Percentiles rank a stretch among this genome's conserved stretches.
Conservation (phyloP, 306 rosid genomes). For the Notholithocarpus densiflorus region DNA sequence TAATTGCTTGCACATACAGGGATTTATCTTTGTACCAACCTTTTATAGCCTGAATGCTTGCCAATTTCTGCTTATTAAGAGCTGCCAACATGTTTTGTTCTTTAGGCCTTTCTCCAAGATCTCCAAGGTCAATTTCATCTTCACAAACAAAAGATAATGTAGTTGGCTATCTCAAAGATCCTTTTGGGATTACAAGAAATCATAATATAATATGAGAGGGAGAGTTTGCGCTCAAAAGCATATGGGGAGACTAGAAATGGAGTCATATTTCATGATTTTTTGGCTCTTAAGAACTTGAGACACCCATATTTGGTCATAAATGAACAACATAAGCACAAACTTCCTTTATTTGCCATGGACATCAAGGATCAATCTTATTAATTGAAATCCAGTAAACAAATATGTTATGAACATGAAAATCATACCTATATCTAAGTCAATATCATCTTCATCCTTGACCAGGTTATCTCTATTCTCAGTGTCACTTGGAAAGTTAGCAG, state of each 20-base stretch:
- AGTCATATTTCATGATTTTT: not conserved
- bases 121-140: conserved; percentile 78
- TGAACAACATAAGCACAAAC: not conserved
- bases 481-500: conserved; percentile 49
- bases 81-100: conserved; percentile 62
- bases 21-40: conserved; percentile 39
- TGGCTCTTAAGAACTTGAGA: not conserved
- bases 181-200: not conserved
- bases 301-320: not conserved
- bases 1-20: not conserved
- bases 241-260: not conserved
- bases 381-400: not conserved
- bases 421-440: conserved; percentile 61
- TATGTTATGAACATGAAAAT: conserved; percentile 13
- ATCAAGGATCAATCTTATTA: not conserved
- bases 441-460: conserved; percentile 35
- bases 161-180: conserved; percentile 3
- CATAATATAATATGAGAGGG: not conserved
- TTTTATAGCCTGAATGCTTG: conserved; percentile 72
- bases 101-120: conserved; percentile 55
- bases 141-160: conserved; percentile 9
- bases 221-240: not conserved
- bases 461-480: conserved; percentile 36
- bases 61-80: conserved; percentile 66
- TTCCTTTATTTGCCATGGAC: not conserved